These are phyloP conservation scores for Bruguiera parviflora DNA, from an alignment of 345 rosid species.

Conservation along the genomic window DNA sequence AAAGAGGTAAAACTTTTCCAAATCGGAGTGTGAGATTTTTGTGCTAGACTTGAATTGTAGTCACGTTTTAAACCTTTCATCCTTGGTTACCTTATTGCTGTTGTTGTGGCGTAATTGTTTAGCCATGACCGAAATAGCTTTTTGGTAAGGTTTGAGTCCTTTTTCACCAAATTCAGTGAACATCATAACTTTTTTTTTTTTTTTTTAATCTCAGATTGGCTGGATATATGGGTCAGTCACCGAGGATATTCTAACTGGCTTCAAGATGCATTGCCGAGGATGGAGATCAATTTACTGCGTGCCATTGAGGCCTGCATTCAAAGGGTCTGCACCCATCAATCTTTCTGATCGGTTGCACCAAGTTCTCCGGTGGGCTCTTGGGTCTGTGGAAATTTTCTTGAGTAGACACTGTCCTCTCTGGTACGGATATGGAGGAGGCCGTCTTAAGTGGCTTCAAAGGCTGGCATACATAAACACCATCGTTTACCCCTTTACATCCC, in stretches of 20 bases:
- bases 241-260: constrained; percentile 92
- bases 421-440: constrained; percentile 96
- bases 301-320: constrained; percentile 96
- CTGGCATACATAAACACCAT: constrained; percentile 87
- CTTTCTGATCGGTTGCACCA: constrained; percentile 90
- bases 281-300: constrained; percentile 97
- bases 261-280: constrained; percentile 98
- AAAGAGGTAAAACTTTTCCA: constrained; percentile 61
- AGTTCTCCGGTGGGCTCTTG: constrained; percentile 98
- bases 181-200: constrained; percentile 9
- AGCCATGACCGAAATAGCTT: not conserved
- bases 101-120: too few relatives aligned
- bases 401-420: constrained; percentile 96
- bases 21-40: not conserved
- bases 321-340: constrained; percentile 99
- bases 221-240: constrained; percentile 98
- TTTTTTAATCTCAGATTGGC: constrained; percentile 57
- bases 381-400: constrained; percentile 90
- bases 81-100: too few relatives aligned
- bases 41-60: not conserved
- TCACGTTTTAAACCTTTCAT: too few relatives aligned
- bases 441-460: constrained; percentile 91
- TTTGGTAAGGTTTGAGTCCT: not conserved
- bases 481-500: constrained; percentile 95
- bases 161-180: not conserved